Evolutionary conservation across 2,329 filamentous ascomycete species (phyloP).

Genomic region (Drechslera avenae): DNA sequence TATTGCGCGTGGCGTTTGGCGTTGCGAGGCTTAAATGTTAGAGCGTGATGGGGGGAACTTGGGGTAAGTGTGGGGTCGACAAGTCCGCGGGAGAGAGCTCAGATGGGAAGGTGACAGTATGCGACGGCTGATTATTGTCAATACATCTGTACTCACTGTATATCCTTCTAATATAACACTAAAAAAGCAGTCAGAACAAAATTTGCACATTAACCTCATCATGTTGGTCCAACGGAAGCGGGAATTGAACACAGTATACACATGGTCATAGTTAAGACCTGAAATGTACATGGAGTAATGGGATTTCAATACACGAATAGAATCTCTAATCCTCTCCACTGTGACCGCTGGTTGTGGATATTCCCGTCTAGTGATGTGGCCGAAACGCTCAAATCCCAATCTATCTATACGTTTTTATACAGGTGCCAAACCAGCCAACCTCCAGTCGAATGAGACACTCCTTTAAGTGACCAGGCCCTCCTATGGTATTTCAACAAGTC

Average conservation of each 20-base stretch:
- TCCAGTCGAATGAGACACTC: slow-evolving; percentile 1
- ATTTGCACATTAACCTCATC: too few species aligned
- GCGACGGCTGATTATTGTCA: background rate
- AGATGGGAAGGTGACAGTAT: slow-evolving; percentile 28
- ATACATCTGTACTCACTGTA: background rate
- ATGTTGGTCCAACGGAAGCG: too few species aligned
- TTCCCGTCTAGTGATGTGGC: slow-evolving; percentile 16
- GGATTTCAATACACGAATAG: background rate
- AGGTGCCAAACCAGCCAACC: slow-evolving; percentile 6
- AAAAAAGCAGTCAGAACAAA: too few species aligned
- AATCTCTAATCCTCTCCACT: slow-evolving; percentile 2
- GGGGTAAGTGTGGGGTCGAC: slow-evolving; percentile 7
- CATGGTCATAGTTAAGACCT: background rate
- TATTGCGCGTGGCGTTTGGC: background rate
- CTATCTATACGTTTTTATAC: slow-evolving; percentile 9
- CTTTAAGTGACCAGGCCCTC: background rate
- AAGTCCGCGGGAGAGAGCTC: slow-evolving; percentile 27
- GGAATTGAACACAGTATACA: too few species aligned
- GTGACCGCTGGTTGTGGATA: slow-evolving; percentile 1
- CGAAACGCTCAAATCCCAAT: slow-evolving; percentile 14
- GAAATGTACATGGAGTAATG: slow-evolving; percentile 1
- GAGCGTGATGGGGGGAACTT: slow-evolving; percentile 2
- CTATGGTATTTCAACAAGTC: background rate
- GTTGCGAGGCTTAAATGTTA: background rate
- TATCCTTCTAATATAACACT: background rate